Evolutionary conservation across 148 eudicot species (phyloP), one percentile per base, ranked within the genome.

Genomic region (Vaccinium macrocarpon): DNA sequence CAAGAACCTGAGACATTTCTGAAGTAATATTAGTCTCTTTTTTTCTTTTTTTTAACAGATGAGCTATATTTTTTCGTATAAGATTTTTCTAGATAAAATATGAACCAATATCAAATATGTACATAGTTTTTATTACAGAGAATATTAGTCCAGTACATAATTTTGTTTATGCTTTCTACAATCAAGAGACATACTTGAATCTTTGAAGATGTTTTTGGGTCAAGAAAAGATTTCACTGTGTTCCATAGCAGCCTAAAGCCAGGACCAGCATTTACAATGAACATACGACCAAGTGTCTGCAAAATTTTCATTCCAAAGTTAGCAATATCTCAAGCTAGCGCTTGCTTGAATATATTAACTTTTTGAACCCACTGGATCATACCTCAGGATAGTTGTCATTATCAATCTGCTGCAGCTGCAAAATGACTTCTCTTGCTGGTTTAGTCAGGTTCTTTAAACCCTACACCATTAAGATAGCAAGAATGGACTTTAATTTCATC

Each of bases 341-440:
- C 2, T 15, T 59, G 80, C 51, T 3, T 13, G 16, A 13, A 52
- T 48, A 81, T n/a, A 46, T 64, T 19, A 61, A 48, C 15, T 38
- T n/a, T 49, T 27, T 2, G 56, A 32, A 70, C 38, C 18, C 38
- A 74, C 80, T 64, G 49, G 4, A 73, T 53, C 79, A 86, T 85
- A 96, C 98, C 91, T 96, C 98, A 49, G 98, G 98, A 87, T 96
- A 96, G 83, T 96, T 91, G 85, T 92, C 93, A 57, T 90, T 93
- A 88, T 96, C 98, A 87, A 96, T 94, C 88, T 91, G 90, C 87
- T 94, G 98, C 66, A 96, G 90, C 80, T 83, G 89, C 83, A 81
- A 81, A 68, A 96, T 91, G 46, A 96, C 93, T 64, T 96, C 98
- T 82, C 98, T 91, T 78, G 94, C 94, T 90, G 92, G 85, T 85